These are phyloP conservation scores for Phytophthora lateralis DNA, from an alignment of 352 stramenopile genomes.

Conservation along the genomic window DNA sequence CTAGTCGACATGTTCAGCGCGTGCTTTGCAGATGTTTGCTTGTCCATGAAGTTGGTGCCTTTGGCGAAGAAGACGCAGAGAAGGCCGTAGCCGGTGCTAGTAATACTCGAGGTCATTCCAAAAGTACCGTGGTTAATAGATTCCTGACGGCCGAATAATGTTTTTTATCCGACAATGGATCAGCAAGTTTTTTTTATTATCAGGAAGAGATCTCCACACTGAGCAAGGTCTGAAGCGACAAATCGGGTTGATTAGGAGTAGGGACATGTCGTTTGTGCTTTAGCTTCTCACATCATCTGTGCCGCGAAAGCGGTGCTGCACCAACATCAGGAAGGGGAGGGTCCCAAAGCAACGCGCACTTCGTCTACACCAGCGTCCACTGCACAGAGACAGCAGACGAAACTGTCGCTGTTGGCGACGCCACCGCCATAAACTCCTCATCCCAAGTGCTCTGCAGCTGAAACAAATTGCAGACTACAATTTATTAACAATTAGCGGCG, in stretches of 20 bases:
- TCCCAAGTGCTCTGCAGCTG: conserved; percentile 3
- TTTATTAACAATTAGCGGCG: background rate
- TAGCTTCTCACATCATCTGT: background rate
- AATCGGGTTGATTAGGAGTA: conserved; percentile 8
- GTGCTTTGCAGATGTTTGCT: conserved; percentile 47
- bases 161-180: conserved; percentile 9
- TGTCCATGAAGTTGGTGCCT: conserved; percentile 69
- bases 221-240: conserved; percentile 8
- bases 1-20: conserved; percentile 45
- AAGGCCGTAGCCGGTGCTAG: conserved; percentile 51
- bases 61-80: conserved; percentile 57
- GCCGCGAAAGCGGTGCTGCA: background rate
- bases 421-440: background rate
- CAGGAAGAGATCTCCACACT: conserved; percentile 11
- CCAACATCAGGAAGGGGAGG: background rate
- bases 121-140: conserved; percentile 48
- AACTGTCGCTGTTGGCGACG: background rate
- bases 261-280: conserved; percentile 18
- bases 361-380: conserved; percentile 7
- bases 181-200: conserved; percentile 11
- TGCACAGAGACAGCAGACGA: background rate
- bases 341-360: background rate
- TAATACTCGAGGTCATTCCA: conserved; percentile 61
- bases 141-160: conserved; percentile 59
- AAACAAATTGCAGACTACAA: too few species aligned